Evolutionary conservation across 768 basidiomycete genomes (phyloP), one percentile per base, ranked within the genome.

Genomic region (Termitomyces sp.): DNA sequence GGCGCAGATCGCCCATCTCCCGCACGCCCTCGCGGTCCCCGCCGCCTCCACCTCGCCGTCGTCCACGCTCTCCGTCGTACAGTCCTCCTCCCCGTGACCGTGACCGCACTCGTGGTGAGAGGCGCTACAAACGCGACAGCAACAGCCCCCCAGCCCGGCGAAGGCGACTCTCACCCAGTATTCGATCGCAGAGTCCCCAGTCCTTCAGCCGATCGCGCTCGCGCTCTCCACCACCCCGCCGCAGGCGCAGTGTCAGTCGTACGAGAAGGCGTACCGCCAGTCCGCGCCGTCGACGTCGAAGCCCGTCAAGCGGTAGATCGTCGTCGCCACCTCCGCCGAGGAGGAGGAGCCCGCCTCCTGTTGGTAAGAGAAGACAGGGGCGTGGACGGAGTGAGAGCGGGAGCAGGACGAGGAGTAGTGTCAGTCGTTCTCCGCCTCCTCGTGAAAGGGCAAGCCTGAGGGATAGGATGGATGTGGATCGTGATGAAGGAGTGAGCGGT

Each of bases 81-180:
- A 73, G 84, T 0, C 81, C 84, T 1, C 84, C 82, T 7, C 76
- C 76, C n/a, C 74, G 74, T 42, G 72, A 74, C 33, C 64, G 68
- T 33, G 69, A 69, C 18, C 58, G 55, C 22, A 36, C 37, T 18
- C 46, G 58, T 18, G 39, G 33, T 13, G 48, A 56, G 47, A 75
- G 77, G 41, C 70, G 73, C 33, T 65, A 66, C 20, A 68, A 68
- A 61, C 72, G 67, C 49, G 78, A 77, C 62, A 84, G 81, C 60
- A 82, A 83, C 48, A 86, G 84, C 66, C 88, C 85, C 0, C 83
- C 79, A 37, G 64, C 75, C 22, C 76, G 82, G 8, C 72, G 78
- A 31, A 76, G 79, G 30, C 74, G 78, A 42, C 61, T 78, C 11
- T 78, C 78, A 30, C 74, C 75, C 30, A 42, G 66, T n/a, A 58